phyloP scores from a whole-genome alignment of 2,329 filamentous ascomycete genomes.

The Xylaria digitata region DNA sequence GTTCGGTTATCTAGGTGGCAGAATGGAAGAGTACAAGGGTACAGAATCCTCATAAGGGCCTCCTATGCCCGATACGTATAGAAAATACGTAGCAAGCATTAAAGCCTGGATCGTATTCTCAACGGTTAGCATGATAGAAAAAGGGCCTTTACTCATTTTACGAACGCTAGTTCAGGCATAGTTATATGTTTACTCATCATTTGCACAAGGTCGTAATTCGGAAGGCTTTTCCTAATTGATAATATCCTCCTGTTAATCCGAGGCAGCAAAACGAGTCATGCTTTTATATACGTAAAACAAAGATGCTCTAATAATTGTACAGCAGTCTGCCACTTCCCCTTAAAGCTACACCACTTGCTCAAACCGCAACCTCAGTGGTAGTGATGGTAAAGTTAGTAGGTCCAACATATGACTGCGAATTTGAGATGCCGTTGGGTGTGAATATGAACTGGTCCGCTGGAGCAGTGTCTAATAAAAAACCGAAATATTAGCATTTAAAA shows the following conservation, averaged over 20 bases:
- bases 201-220: too few relatives aligned
- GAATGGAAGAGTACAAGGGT: too few relatives aligned
- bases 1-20: too few relatives aligned
- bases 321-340: background rate
- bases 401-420: slow-evolving; percentile 29
- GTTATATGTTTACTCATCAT: too few relatives aligned
- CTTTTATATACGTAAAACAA: background rate
- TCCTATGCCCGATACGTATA: too few relatives aligned
- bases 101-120: too few relatives aligned
- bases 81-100: too few relatives aligned
- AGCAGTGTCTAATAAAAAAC: slow-evolving; percentile 17
- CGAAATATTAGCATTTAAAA: slow-evolving; percentile 17
- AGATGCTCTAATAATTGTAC: background rate
- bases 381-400: slow-evolving; percentile 29
- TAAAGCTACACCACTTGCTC: background rate
- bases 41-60: too few relatives aligned
- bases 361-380: slow-evolving; percentile 23
- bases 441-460: slow-evolving; percentile 27
- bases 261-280: background rate
- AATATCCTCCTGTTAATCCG: background rate
- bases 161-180: too few relatives aligned
- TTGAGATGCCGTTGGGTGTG: slow-evolving; percentile 15
- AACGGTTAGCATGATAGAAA: too few relatives aligned
- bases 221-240: too few relatives aligned
- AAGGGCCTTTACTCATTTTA: too few relatives aligned